These are phyloP conservation scores for Eimeria acervulina DNA, from an alignment of 169 alveolate species.

Conservation along the genomic window DNA sequence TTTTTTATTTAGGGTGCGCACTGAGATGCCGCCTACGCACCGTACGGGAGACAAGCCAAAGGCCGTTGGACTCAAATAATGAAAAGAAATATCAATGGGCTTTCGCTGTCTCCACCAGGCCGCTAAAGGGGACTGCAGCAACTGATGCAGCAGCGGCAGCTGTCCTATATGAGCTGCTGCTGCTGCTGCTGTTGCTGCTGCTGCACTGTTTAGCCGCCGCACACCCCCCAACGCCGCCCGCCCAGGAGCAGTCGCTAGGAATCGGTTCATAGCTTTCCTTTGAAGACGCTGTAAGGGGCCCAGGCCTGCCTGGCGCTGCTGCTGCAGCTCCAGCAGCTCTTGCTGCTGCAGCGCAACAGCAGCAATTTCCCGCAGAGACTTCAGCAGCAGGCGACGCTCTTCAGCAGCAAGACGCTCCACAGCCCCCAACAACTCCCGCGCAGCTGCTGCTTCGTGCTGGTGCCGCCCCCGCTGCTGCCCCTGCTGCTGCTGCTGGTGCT, in stretches of 20 bases:
- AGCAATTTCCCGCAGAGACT: not conserved
- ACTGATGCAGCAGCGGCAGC: conserved; percentile 32
- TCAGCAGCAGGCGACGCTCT: conserved; percentile 44
- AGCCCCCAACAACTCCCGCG: conserved; percentile 32
- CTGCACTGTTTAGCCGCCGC: not conserved
- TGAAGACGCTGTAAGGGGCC: conserved; percentile 55
- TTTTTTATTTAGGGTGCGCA: not conserved
- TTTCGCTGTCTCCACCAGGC: not conserved
- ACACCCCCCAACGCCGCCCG: not conserved
- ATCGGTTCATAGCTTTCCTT: not conserved
- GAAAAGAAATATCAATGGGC: conserved; percentile 33
- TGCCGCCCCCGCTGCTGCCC: not conserved
- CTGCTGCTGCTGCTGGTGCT: not conserved
- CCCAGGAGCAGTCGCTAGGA: conserved; percentile 29
- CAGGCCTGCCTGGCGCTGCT: conserved; percentile 50
- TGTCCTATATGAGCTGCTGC: not conserved
- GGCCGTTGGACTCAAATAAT: conserved; percentile 64
- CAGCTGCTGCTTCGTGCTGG: not conserved
- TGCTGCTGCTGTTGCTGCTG: not conserved
- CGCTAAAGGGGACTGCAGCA: conserved; percentile 28
- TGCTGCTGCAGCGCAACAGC: conserved; percentile 49
- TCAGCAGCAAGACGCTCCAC: conserved; percentile 17
- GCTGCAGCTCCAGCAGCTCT: conserved; percentile 30
- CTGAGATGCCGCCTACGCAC: not conserved
- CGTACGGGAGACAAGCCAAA: conserved; percentile 2